phyloP scores from a whole-genome alignment of 257 asterid genomes.

The Solanum tarapatanum region DNA sequence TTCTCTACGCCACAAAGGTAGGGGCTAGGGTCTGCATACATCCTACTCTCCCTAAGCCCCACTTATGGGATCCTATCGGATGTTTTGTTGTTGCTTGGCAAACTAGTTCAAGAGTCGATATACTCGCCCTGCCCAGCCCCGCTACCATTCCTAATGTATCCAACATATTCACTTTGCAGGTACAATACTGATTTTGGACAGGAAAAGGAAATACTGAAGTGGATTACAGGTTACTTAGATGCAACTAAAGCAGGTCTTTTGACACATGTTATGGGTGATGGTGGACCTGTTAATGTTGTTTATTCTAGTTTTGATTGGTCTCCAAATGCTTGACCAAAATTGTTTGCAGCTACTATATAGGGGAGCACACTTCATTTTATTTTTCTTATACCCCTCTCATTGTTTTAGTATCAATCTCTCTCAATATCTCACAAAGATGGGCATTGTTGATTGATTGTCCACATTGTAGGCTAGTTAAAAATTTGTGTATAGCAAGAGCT shows the following conservation, averaged over 20 bases:
- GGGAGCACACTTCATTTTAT: neutral
- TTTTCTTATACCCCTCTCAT: neutral
- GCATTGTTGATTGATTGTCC: neutral
- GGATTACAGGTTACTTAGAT: slow-evolving; percentile 65
- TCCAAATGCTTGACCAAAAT: slow-evolving; percentile 23
- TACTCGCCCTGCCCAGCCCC: neutral
- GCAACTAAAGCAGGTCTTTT: slow-evolving; percentile 82
- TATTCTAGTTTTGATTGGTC: slow-evolving; percentile 76
- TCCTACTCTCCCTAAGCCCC: neutral
- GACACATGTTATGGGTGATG: slow-evolving; percentile 67
- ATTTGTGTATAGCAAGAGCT: neutral
- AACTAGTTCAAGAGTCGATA: neutral
- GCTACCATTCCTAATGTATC: neutral
- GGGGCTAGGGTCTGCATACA: neutral
- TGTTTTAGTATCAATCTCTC: neutral
- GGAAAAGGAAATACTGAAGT: slow-evolving; percentile 53
- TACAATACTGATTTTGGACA: slow-evolving; percentile 79
- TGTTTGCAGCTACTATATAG: neutral
- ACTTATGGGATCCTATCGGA: neutral
- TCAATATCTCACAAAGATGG: neutral
- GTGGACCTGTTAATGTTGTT: slow-evolving; percentile 46
- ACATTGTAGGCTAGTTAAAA: neutral
- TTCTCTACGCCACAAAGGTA: neutral
- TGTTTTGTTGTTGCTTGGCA: neutral
- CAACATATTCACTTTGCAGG: slow-evolving; percentile 31